Conservation (phyloP, 176 grass and related monocot species). For the Bonia amplexicaulis region DNA sequence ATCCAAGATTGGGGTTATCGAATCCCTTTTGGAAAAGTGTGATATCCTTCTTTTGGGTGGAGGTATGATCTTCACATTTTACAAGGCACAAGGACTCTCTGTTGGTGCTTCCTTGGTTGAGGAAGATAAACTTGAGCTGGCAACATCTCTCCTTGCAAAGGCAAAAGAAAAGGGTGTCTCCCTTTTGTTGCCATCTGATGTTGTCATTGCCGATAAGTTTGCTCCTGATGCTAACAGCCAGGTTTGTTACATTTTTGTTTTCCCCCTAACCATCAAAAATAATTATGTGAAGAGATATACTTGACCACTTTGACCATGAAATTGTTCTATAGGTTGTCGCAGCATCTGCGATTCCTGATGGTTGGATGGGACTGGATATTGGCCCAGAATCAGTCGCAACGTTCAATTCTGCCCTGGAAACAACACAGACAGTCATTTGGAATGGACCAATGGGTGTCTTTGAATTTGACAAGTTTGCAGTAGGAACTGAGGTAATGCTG, state of each 20-base stretch:
- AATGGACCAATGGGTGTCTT: conserved; percentile 79
- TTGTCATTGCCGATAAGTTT: conserved; percentile 72
- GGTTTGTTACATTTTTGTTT: conserved; percentile 26
- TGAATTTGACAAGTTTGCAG: conserved; percentile 67
- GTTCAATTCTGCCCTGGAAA: conserved; percentile 57
- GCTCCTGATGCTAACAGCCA: conserved; percentile 67
- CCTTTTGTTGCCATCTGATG: conserved; percentile 60
- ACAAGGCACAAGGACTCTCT: conserved; percentile 72
- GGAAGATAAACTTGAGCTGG: conserved; percentile 66
- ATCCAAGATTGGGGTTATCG: conserved; percentile 75
- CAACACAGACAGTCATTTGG: conserved; percentile 68
- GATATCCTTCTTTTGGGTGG: conserved; percentile 72
- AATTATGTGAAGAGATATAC: conserved; percentile 5
- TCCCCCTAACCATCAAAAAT: background rate
- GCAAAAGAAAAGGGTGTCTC: conserved; percentile 65
- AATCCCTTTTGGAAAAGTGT: conserved; percentile 66
- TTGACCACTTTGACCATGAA: background rate
- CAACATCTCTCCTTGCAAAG: conserved; percentile 58
- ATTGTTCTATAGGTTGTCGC: conserved; percentile 38
- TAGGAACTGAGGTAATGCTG: conserved; percentile 53
- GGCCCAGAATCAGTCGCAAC: conserved; percentile 52
- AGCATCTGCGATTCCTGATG: conserved; percentile 68
- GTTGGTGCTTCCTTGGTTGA: conserved; percentile 73
- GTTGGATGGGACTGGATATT: conserved; percentile 81
- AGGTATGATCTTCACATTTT: conserved; percentile 86